Percentiles rank a stretch among this genome's conserved stretches.
These are phyloP conservation scores for Phaseolus lunatus DNA, from an alignment of 306 rosid species.

Conservation along the genomic window DNA sequence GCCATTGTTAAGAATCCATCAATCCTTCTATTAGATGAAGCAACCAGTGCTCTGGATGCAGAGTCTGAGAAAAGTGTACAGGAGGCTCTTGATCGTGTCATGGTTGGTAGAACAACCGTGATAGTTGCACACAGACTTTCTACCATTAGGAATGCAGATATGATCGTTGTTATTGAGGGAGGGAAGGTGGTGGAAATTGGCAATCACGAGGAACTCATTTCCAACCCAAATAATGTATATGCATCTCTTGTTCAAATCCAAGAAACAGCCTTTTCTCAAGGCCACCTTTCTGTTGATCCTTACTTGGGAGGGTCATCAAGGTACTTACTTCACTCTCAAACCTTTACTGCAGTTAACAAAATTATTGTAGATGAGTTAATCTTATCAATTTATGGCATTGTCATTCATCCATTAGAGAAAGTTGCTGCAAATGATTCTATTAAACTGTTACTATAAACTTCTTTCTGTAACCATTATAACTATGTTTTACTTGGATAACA, in stretches of 20 bases:
- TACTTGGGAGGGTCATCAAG: slow-evolving; percentile 61
- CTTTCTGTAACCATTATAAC: background rate
- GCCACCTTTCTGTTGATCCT: slow-evolving; percentile 54
- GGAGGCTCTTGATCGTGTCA: slow-evolving; percentile 91
- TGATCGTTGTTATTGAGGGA: slow-evolving; percentile 71
- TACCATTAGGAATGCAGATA: slow-evolving; percentile 80
- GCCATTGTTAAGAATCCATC: slow-evolving; percentile 90
- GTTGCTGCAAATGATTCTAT: background rate
- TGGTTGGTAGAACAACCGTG: slow-evolving; percentile 90
- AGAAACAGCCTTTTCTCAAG: slow-evolving; percentile 62
- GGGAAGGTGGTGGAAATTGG: slow-evolving; percentile 87
- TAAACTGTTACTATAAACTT: background rate
- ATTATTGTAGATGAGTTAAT: background rate
- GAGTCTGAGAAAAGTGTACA: slow-evolving; percentile 96
- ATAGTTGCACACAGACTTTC: slow-evolving; percentile 92
- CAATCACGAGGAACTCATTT: slow-evolving; percentile 83
- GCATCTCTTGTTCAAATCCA: slow-evolving; percentile 76
- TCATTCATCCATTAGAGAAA: background rate
- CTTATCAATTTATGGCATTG: slow-evolving; percentile 17
- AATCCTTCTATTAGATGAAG: slow-evolving; percentile 82
- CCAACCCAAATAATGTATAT: slow-evolving; percentile 65
- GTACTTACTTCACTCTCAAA: slow-evolving; percentile 51
- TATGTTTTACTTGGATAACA: background rate
- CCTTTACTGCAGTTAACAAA: background rate
- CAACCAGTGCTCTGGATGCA: slow-evolving; percentile 89